These are phyloP conservation scores for Pelargonium citronellum DNA, from an alignment of 441 rosid species.

Conservation along the genomic window DNA sequence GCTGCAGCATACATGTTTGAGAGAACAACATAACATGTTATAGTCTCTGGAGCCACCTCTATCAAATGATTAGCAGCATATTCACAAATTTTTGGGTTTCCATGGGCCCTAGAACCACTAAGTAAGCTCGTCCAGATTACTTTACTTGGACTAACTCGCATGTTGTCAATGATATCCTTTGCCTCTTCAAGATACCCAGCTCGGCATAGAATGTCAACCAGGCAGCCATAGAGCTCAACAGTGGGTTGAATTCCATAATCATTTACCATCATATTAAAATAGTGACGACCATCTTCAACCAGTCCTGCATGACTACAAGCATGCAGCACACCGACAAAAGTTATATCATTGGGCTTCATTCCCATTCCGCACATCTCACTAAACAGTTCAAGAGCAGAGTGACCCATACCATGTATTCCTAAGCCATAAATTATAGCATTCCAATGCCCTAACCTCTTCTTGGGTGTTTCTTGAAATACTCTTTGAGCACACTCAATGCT, in stretches of 20 bases:
- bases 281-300: conserved; percentile 35
- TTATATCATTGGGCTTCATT: conserved; percentile 32
- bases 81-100: conserved; percentile 35
- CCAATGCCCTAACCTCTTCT: conserved; percentile 51
- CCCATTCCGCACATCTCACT: conserved; percentile 33
- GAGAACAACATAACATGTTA: conserved; percentile 34
- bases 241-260: conserved; percentile 35
- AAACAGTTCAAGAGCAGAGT: conserved; percentile 33
- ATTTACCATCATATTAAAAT: conserved; percentile 41
- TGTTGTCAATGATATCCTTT: conserved; percentile 28
- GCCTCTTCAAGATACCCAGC: conserved; percentile 44
- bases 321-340: conserved; percentile 46
- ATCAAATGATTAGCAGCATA: conserved; percentile 37
- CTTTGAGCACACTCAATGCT: conserved; percentile 35
- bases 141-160: conserved; percentile 41
- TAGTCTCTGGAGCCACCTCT: conserved; percentile 34
- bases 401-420: conserved; percentile 46
- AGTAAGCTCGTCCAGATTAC: conserved; percentile 48
- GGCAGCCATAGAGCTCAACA: conserved; percentile 47
- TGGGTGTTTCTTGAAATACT: conserved; percentile 26
- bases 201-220: conserved; percentile 44
- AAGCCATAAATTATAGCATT: conserved; percentile 43
- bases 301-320: conserved; percentile 50
- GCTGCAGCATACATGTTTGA: conserved; percentile 46
- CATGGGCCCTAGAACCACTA: conserved; percentile 35